Evolutionary conservation across 768 basidiomycete species (phyloP), one percentile per base, ranked within the genome.

Genomic region (Podaxis sp.): DNA sequence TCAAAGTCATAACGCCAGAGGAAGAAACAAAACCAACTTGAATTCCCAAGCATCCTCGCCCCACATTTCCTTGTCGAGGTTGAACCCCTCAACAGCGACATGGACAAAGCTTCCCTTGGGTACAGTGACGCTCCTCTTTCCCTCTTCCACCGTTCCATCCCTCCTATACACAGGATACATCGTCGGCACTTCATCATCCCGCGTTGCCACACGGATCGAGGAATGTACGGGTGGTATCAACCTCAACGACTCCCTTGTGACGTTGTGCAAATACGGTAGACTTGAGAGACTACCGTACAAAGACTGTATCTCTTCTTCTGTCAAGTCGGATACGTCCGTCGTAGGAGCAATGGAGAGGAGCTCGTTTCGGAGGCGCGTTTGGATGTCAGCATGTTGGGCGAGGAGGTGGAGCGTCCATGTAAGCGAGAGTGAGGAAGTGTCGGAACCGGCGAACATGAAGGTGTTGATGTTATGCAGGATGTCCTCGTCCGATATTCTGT

Each of bases 361-460:
- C 67, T 97, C 94, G 1, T 77, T 70, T 13, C 92, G 87, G 4
- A 98, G 80, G 27, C 82, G 85, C 46, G 77, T 76, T 71, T 97
- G 95, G 13, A 87, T 70, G 1, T 76, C 76, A 0, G 86, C 86
- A 68, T 91, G 73, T 65, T 82, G 79, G 0, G 92, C 85, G 40
- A 97, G 81, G 14, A 90, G 75, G 60, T 86, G 76, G n/a, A 96
- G 71, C 1, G 87, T 86, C 94, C 95, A 97, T 0, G 91, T 91
- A 47, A 96, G 73, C 4, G 88, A 82, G 28, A 95, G 83, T 2
- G 90, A 90, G 10, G 89, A 89, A 0, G 93, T 92, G 67, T 95
- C 93, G 11, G 93, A 91, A 3, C 94, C 94, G 21, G 90, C 92
- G 69, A 94, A 93, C 80, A 94, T 85, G 71, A 95, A 90, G 0